A percentile compares a stretch with the other conserved stretches of the same genome.
Conservation (phyloP, 306 rosid species). For the Lathyrus oleraceus region DNA sequence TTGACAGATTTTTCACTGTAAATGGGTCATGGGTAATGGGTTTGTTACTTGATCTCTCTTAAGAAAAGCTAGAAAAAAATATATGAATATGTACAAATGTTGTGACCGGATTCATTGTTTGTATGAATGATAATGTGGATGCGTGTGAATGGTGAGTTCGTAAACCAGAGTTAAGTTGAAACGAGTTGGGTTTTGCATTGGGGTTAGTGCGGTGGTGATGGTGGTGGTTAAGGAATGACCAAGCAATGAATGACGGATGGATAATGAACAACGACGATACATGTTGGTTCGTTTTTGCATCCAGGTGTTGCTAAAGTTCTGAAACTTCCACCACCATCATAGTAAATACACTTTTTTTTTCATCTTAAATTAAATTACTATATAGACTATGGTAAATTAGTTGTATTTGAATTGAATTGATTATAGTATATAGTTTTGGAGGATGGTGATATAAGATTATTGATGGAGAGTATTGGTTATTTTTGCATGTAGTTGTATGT, state of each 20-base stretch:
- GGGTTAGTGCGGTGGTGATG: constrained; percentile 39
- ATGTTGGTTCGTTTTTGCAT: constrained; percentile 16
- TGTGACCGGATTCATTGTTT: constrained; percentile 47
- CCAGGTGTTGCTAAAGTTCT: constrained; percentile 89
- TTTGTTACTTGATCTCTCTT: no score
- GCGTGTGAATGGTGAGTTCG: constrained; percentile 33
- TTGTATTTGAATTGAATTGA: no score
- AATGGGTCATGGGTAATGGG: constrained; percentile 47
- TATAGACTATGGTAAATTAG: no score
- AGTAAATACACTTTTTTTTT: no score
- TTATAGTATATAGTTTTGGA: no score
- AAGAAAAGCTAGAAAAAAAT: no score
- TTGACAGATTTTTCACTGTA: constrained; percentile 43
- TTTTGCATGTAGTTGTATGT: not conserved
- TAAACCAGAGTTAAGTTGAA: constrained; percentile 46
- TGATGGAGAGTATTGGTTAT: no score
- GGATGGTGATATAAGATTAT: no score
- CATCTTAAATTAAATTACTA: no score
- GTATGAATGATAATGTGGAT: constrained; percentile 23
- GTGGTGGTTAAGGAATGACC: constrained; percentile 61
- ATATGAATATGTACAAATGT: constrained; percentile 50
- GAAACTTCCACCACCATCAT: constrained; percentile 27
- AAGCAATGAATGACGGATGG: constrained; percentile 64
- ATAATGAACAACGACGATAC: constrained; percentile 41
- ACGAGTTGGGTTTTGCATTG: constrained; percentile 37